Base-by-base conservation (phyloP, 306 rosid species). In the Myrica gale region DNA sequence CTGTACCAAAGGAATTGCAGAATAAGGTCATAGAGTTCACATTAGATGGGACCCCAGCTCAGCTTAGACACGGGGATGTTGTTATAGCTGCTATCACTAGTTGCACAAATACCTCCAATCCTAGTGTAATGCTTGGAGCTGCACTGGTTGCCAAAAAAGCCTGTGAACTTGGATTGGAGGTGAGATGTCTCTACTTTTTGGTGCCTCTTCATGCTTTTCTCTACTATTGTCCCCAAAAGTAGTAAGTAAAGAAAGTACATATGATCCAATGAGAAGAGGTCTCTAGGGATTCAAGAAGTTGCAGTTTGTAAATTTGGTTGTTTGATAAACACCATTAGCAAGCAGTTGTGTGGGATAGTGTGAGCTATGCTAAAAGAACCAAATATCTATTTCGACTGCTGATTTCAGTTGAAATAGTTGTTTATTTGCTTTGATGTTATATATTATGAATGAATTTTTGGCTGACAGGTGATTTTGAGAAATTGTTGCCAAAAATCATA, bases 121-220 rank as follows among this genome's bases (percentile, higher is more conserved):
- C 99, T n/a, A 92, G 97, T 60, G 99, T 95, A 48, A 95, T 95
- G 99, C 96, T 95, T 73, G 97, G 97, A 76, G 96, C 99, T 82
- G 99, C 97, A 81, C 87, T 95, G 85, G 99, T 92, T 85, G 99
- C 99, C 20, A 92, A 95, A 87, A 95, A 95, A 85, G 99, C 99
- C 57, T 92, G 96, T 80, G 96, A 92, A 60, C 86, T 90, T 60
- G 99, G 99, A 83, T 88, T 95, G 88, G 87, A 95, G 99, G 99
- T 95, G 76, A 41, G 89, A 76, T 61, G 44, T 77, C 79, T 81
- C 75, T 77, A 79, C 42, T 51, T 79, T 63, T 43, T 79, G 57
- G 65, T 76, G 66, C 37, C 56, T 75, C 20, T 67, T 54, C 67
- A 68, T 70, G 62, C 68, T 37, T 50, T 23, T 8, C 44, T 68